Evolutionary conservation across 345 rosid species (phyloP).

Genomic region (Euphorbia lathyris): DNA sequence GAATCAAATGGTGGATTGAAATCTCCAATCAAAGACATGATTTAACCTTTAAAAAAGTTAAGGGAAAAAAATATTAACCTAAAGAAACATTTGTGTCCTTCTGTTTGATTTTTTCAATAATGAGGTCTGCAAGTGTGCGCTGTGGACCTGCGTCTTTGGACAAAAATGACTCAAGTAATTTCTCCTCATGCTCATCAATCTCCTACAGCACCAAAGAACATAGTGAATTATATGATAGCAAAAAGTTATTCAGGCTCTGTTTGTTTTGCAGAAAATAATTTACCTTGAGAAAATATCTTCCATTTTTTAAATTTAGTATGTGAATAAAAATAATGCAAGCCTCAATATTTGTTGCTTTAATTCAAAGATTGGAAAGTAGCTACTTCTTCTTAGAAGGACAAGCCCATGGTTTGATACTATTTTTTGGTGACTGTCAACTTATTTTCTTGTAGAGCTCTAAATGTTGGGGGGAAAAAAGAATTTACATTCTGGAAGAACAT

Average conservation of each 20-base stretch:
- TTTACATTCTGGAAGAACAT: neutral
- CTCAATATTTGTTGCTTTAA: too few relatives aligned
- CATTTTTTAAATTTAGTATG: neutral
- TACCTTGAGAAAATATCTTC: neutral
- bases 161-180: constrained; percentile 71
- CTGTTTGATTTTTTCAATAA: constrained; percentile 61
- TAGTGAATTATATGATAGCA: neutral
- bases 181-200: constrained; percentile 77
- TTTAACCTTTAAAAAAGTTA: neutral
- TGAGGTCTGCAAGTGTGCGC: constrained; percentile 74
- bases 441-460: neutral
- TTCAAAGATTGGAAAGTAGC: neutral
- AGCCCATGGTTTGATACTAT: neutral
- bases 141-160: constrained; percentile 64
- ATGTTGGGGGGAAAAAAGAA: neutral
- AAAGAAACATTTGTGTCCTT: constrained; percentile 50
- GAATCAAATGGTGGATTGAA: neutral
- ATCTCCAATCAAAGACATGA: neutral
- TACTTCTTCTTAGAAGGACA: neutral
- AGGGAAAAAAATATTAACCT: constrained; percentile 37
- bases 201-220: constrained; percentile 37
- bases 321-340: too few relatives aligned
- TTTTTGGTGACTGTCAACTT: neutral
- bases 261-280: neutral
- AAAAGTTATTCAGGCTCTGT: neutral